Evolutionary conservation across 805 yeast genomes (phyloP).

Genomic region (Starmerella sirachaensis): DNA sequence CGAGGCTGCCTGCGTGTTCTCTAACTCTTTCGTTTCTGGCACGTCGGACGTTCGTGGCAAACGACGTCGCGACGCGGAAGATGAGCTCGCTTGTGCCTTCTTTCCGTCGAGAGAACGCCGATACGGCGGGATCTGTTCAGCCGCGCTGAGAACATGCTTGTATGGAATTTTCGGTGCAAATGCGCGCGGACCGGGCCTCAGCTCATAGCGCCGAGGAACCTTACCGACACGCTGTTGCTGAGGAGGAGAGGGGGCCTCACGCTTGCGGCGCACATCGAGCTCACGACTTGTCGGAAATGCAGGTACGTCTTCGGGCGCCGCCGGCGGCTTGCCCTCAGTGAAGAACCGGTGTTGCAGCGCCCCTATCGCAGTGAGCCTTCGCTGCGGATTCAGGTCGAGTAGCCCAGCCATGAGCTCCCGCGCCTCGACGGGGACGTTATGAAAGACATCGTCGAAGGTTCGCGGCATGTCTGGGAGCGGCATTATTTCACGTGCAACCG

Average conservation of each 20-base stretch:
- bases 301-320: constrained; percentile 44
- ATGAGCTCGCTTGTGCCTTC: neutral
- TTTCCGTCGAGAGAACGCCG: constrained; percentile 13
- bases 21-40: too few relatives aligned
- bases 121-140: constrained; percentile 23
- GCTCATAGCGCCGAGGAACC: neutral
- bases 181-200: constrained; percentile 13
- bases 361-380: constrained; percentile 64
- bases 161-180: constrained; percentile 20
- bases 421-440: constrained; percentile 22
- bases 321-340: constrained; percentile 52
- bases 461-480: constrained; percentile 23
- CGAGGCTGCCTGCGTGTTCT: constrained; percentile 1
- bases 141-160: constrained; percentile 16
- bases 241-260: constrained; percentile 27
- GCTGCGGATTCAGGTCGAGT: constrained; percentile 56
- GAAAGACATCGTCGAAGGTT: constrained; percentile 34
- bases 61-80: too few relatives aligned
- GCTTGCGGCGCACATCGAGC: constrained; percentile 39
- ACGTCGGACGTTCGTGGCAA: too few relatives aligned
- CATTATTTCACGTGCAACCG: constrained; percentile 29
- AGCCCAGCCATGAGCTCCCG: constrained; percentile 42
- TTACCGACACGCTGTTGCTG: neutral
- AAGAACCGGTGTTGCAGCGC: constrained; percentile 68
- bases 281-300: constrained; percentile 81